A percentile compares a stretch with the other conserved stretches of the same genome.
Evolutionary conservation across 139 green algal genomes (phyloP).

Genomic region (Tetraselmis chui): DNA sequence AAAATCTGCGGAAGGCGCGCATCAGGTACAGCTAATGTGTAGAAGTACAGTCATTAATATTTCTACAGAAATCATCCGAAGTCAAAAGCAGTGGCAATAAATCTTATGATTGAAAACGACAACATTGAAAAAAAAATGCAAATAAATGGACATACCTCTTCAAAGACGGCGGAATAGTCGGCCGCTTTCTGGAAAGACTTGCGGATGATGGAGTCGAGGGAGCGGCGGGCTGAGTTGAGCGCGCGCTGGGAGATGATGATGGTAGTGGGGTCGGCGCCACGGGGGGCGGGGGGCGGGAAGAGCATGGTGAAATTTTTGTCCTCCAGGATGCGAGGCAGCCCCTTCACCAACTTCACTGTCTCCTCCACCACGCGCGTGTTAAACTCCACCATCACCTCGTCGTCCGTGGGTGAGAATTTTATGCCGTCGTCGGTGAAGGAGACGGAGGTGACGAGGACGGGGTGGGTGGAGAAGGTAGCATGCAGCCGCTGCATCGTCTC

Average conservation of each 20-base stretch:
- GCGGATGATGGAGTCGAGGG: not conserved
- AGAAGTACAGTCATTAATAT: no score
- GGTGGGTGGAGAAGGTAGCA: not conserved
- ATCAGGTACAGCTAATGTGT: no score
- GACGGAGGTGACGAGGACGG: not conserved
- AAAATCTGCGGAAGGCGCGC: no score
- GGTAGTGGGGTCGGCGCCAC: constrained; percentile 4
- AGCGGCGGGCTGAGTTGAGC: not conserved
- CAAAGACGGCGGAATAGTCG: not conserved
- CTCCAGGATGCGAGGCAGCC: constrained; percentile 27
- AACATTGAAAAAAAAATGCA: no score
- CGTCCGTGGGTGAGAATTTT: not conserved
- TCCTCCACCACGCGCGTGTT: constrained; percentile 30
- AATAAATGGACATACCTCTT: no score
- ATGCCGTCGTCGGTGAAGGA: constrained; percentile 8
- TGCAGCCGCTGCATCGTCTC: constrained; percentile 4
- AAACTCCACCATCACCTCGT: constrained; percentile 14
- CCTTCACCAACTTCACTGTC: constrained; percentile 23
- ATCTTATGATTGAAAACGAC: no score
- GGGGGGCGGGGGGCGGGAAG: constrained; percentile 1
- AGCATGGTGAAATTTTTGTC: constrained; percentile 20
- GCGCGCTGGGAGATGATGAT: constrained; percentile 9
- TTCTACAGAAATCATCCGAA: no score
- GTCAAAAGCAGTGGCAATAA: no score
- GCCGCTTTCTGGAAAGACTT: not conserved